Conservation (phyloP, 1,139 yeast genomes). For the Ogataea hybrid region DNA sequence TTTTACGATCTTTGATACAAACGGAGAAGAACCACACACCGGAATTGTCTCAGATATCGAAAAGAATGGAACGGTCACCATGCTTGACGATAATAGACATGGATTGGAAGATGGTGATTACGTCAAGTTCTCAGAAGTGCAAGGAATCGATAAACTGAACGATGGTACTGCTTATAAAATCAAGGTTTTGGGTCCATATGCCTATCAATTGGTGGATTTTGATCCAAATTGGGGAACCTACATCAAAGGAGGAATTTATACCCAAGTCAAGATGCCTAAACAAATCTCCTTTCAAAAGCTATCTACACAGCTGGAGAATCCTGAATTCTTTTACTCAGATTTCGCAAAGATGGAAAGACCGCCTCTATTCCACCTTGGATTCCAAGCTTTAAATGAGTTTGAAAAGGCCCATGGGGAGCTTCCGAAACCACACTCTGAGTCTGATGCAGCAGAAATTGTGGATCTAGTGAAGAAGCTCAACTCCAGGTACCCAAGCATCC, state of each 20-base stretch:
- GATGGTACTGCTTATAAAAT: conserved; percentile 72
- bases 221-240: conserved; percentile 60
- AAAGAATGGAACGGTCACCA: conserved; percentile 85
- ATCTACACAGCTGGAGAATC: conserved; percentile 61
- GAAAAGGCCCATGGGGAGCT: conserved; percentile 60
- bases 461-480: conserved; percentile 61
- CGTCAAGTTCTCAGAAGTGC: conserved; percentile 85
- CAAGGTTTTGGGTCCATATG: conserved; percentile 90
- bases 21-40: conserved; percentile 87
- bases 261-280: conserved; percentile 86
- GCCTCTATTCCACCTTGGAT: conserved; percentile 83
- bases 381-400: conserved; percentile 84
- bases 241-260: conserved; percentile 82
- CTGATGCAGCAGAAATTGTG: conserved; percentile 70
- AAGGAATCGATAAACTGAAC: conserved; percentile 67
- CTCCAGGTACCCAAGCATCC: conserved; percentile 51
- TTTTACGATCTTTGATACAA: conserved; percentile 78
- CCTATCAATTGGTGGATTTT: conserved; percentile 64
- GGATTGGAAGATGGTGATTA: conserved; percentile 90
- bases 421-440: conserved; percentile 76
- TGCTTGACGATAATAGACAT: conserved; percentile 89
- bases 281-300: conserved; percentile 63
- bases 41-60: conserved; percentile 92
- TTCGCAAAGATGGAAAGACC: conserved; percentile 95
- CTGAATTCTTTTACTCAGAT: conserved; percentile 80